Evolutionary conservation across 768 basidiomycete species (phyloP).

Genomic region (Hygrophoropsis aurantiaca): DNA sequence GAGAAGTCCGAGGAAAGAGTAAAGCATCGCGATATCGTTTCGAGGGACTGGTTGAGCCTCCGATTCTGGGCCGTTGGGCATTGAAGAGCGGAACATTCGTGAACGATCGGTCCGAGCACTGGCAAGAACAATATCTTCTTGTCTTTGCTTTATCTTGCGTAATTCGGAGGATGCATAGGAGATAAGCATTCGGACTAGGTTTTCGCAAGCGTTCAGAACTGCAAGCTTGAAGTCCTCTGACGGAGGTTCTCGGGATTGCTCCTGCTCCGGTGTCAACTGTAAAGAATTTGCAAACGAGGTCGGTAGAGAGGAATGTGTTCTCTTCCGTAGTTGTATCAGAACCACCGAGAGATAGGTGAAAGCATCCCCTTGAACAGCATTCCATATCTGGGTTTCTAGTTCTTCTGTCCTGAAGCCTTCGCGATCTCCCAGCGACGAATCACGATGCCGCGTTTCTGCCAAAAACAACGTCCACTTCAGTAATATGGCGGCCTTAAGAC

Average conservation of each 20-base stretch:
- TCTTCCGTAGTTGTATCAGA: constrained; percentile 56
- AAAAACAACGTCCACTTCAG: constrained; percentile 89
- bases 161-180: constrained; percentile 78
- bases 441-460: constrained; percentile 70
- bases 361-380: constrained; percentile 79
- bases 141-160: constrained; percentile 83
- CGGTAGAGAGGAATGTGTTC: constrained; percentile 26
- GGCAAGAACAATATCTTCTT: constrained; percentile 80
- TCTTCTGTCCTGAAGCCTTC: constrained; percentile 74
- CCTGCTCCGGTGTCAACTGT: constrained; percentile 35
- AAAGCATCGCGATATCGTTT: constrained; percentile 83
- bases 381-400: constrained; percentile 79
- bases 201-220: constrained; percentile 67
- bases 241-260: constrained; percentile 37
- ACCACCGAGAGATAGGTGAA: constrained; percentile 70
- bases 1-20: constrained; percentile 78
- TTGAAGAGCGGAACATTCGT: constrained; percentile 46
- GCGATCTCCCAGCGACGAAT: constrained; percentile 61
- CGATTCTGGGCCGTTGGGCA: constrained; percentile 39
- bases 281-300: constrained; percentile 40
- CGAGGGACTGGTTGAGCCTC: constrained; percentile 55
- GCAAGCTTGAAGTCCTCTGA: constrained; percentile 47
- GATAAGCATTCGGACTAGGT: constrained; percentile 68
- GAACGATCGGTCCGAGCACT: constrained; percentile 64
- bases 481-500: constrained; percentile 70